Percentiles rank a stretch among this genome's conserved stretches.
phyloP scores from a whole-genome alignment of 345 rosid genomes.

The Eucalyptus polyanthemos region DNA sequence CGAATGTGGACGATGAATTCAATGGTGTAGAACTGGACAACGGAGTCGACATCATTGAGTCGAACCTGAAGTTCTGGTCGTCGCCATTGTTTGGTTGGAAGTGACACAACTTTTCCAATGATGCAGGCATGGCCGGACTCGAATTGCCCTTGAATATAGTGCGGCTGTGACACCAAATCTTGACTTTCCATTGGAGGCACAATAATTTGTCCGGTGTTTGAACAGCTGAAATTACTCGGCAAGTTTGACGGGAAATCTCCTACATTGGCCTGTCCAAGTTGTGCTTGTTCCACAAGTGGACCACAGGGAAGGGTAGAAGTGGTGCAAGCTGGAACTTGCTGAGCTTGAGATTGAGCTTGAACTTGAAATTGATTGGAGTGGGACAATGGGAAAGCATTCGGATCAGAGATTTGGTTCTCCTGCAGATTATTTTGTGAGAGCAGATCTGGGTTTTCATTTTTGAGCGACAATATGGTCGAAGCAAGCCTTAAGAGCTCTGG shows the following conservation, averaged over 20 bases:
- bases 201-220: not conserved
- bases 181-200: not conserved
- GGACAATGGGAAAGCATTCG: not conserved
- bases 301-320: not conserved
- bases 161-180: constrained; percentile 4
- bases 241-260: constrained; percentile 2
- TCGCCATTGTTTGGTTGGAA: not conserved
- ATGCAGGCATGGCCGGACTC: not conserved
- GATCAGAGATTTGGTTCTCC: constrained; percentile 3
- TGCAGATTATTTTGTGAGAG: constrained; percentile 7
- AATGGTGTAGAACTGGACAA: constrained; percentile 33
- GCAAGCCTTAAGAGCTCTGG: constrained; percentile 29
- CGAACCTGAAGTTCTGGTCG: constrained; percentile 28
- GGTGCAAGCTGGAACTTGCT: constrained; percentile 7
- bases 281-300: constrained; percentile 9
- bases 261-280: not conserved
- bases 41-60: constrained; percentile 51
- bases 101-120: constrained; percentile 5
- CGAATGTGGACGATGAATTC: constrained; percentile 34
- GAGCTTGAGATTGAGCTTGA: not conserved
- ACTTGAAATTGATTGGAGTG: not conserved
- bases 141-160: not conserved
- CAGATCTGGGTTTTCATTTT: constrained; percentile 37
- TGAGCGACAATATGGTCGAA: constrained; percentile 22
- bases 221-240: not conserved